Percentiles rank a stretch among this genome's conserved stretches.
These are phyloP conservation scores for Kalanchoe fedtschenkoi DNA, from an alignment of 164 flowering plant genomes.

Conservation along the genomic window DNA sequence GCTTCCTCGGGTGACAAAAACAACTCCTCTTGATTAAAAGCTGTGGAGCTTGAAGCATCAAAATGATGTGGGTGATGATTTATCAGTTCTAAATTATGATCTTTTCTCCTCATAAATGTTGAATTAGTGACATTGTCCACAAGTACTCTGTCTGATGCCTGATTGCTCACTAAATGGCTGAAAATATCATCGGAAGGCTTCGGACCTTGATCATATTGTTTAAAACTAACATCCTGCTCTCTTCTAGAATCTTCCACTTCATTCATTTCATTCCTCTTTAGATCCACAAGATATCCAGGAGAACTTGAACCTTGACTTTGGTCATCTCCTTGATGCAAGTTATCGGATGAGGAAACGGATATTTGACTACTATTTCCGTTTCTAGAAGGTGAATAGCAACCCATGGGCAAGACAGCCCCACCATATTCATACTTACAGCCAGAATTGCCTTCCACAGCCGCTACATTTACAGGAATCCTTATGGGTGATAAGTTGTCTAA, in stretches of 20 bases:
- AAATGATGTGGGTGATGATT: neutral
- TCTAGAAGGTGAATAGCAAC: neutral
- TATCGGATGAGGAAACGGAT: neutral
- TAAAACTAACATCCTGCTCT: neutral
- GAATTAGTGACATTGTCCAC: neutral
- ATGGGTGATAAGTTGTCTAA: neutral
- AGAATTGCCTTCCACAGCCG: neutral
- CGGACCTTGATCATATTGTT: neutral
- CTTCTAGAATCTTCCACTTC: neutral
- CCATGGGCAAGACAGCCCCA: too few species aligned
- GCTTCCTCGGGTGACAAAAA: neutral
- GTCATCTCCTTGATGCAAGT: neutral
- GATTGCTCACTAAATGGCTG: too few species aligned
- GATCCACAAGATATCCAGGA: neutral
- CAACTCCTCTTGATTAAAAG: neutral
- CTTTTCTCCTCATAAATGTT: neutral
- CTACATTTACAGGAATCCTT: neutral
- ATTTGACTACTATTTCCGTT: neutral
- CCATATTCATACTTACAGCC: neutral
- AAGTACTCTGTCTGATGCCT: neutral
- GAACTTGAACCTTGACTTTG: constrained; percentile 1
- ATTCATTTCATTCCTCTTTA: neutral
- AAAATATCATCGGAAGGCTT: neutral
- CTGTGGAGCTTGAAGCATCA: neutral
- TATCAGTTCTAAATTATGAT: neutral